Conservation (phyloP, 257 asterid genomes). For the Solanum dulcamara region DNA sequence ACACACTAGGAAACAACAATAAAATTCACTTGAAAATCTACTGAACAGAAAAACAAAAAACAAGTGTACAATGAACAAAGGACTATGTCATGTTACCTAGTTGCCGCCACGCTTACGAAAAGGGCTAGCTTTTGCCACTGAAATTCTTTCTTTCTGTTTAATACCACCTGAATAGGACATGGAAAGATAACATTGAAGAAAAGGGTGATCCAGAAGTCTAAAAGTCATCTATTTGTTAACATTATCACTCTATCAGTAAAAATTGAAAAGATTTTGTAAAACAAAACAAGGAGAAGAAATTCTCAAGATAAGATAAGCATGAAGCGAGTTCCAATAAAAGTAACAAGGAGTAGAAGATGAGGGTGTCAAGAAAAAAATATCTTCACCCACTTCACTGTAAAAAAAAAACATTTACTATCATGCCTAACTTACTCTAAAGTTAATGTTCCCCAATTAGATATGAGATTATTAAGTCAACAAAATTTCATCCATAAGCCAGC, state of each 20-base stretch:
- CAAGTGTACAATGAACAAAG: neutral
- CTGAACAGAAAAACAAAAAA: neutral
- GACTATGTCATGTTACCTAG: conserved; percentile 30
- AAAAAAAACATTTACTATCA: neutral
- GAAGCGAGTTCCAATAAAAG: neutral
- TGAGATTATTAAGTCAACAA: neutral
- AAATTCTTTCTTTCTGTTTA: conserved; percentile 74
- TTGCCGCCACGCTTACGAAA: conserved; percentile 68
- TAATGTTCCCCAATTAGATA: neutral
- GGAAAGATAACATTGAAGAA: neutral
- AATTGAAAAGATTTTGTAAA: neutral
- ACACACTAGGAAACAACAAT: neutral
- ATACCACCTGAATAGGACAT: conserved; percentile 49
- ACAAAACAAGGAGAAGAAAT: neutral
- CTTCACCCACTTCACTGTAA: neutral
- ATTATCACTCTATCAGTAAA: neutral
- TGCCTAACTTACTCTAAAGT: neutral
- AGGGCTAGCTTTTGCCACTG: conserved; percentile 78
- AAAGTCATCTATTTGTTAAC: neutral
- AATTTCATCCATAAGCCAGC: neutral
- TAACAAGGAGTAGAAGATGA: neutral
- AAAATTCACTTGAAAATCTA: neutral
- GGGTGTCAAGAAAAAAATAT: neutral
- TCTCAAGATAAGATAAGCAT: neutral
- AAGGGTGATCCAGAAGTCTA: neutral